These are phyloP conservation scores for Vigna hirtella DNA, from an alignment of 306 rosid species.

Conservation along the genomic window DNA sequence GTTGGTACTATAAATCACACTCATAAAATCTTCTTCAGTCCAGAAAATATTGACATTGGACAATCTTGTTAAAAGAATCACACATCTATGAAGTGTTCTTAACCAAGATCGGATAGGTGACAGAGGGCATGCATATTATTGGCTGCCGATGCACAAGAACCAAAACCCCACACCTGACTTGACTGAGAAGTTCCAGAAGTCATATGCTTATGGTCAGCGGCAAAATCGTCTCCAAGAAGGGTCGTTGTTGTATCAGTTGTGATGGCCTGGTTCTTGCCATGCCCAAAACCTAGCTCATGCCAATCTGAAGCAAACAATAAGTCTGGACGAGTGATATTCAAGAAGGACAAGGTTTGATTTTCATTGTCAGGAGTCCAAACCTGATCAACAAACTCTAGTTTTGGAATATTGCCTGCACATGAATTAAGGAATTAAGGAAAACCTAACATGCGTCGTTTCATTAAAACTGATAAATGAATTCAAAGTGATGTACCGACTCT, in stretches of 20 bases:
- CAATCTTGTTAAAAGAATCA: slow-evolving; percentile 43
- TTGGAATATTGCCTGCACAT: slow-evolving; percentile 65
- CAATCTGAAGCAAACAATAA: slow-evolving; percentile 71
- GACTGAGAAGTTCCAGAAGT: slow-evolving; percentile 53
- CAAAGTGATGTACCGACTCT: not conserved
- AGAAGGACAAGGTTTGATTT: slow-evolving; percentile 44
- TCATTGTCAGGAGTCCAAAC: slow-evolving; percentile 58
- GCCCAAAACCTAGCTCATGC: slow-evolving; percentile 59
- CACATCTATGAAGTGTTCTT: slow-evolving; percentile 48
- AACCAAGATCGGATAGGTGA: slow-evolving; percentile 65
- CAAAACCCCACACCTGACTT: slow-evolving; percentile 60
- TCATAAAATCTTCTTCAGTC: slow-evolving; percentile 38
- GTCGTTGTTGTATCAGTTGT: slow-evolving; percentile 49
- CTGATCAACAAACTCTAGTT: slow-evolving; percentile 61
- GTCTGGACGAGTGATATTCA: slow-evolving; percentile 61
- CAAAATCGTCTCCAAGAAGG: slow-evolving; percentile 62
- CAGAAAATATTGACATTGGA: slow-evolving; percentile 35
- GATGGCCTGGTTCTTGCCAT: slow-evolving; percentile 45
- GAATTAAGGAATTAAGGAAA: slow-evolving; percentile 3
- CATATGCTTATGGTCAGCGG: slow-evolving; percentile 55
- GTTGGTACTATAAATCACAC: slow-evolving; percentile 47
- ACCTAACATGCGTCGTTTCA: slow-evolving; percentile 10
- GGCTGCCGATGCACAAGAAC: slow-evolving; percentile 64
- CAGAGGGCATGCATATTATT: slow-evolving; percentile 68
- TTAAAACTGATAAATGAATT: slow-evolving; percentile 1